Conservation (phyloP, 139 green algal genomes). For the Picochlorum sp. region DNA sequence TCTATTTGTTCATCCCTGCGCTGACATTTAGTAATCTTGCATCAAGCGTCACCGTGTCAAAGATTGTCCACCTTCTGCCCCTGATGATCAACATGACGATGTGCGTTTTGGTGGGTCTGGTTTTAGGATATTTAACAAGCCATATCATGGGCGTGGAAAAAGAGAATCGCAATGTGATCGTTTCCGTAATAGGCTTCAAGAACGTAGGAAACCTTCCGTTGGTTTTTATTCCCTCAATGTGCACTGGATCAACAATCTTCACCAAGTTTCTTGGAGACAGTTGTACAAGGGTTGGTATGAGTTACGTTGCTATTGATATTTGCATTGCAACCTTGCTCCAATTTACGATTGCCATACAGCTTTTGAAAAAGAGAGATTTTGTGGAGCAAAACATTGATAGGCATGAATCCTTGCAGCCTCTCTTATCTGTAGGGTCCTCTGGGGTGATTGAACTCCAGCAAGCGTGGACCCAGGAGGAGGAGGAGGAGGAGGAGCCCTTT, state of each 20-base stretch:
- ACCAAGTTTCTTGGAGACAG: constrained; percentile 13
- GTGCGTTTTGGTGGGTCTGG: constrained; percentile 9
- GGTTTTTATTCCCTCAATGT: constrained; percentile 25
- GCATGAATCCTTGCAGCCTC: neutral
- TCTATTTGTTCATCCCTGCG: constrained; percentile 17
- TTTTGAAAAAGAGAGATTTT: constrained; percentile 10
- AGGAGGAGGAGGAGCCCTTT: too few relatives aligned
- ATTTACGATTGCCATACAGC: constrained; percentile 24
- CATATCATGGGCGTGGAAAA: constrained; percentile 2
- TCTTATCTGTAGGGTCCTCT: neutral
- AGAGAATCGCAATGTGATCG: neutral
- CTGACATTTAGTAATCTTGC: constrained; percentile 22
- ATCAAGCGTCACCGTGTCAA: constrained; percentile 6
- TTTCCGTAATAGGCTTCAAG: constrained; percentile 10
- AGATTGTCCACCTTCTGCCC: constrained; percentile 24
- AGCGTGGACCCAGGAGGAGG: too few relatives aligned
- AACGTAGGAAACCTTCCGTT: constrained; percentile 30
- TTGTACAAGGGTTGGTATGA: constrained; percentile 14
- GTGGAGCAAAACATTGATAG: neutral
- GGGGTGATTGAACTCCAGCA: too few relatives aligned
- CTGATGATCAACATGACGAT: constrained; percentile 26
- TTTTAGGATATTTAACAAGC: constrained; percentile 5
- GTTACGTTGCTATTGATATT: constrained; percentile 23
- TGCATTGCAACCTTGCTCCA: constrained; percentile 20
- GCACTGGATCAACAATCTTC: constrained; percentile 15